Evolutionary conservation across 192 early-diverging fungal species (phyloP), one percentile per base, ranked within the genome.

Genomic region (Mortierella alpina): DNA sequence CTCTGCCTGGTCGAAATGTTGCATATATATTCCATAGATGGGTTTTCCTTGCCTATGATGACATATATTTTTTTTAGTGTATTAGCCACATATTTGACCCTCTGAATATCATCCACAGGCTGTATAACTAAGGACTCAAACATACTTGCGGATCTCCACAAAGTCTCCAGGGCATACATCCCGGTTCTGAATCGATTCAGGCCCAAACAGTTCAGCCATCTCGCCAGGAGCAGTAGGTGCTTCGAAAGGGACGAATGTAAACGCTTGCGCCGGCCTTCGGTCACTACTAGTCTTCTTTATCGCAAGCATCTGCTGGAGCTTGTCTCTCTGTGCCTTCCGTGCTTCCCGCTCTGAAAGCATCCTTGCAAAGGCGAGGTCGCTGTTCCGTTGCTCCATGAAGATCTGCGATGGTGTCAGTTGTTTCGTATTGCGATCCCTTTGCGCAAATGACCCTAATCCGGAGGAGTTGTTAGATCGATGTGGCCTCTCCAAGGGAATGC

Each of bases 71-170:
- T n/a, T 20, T n/a, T 6, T 52, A 6, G 22, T 59, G 8, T 20
- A 7, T 20, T 55, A 55, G n/a, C 4, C n/a, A n/a, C 50, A 12
- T 52, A 12, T 11, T 66, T 40, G 45, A 54, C 22, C 5, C 22
- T 18, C n/a, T 48, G 63, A 4, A 13, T 51, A 10, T 64, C 15
- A 50, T 1, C 1, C n/a, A 55, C 50, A 55, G 18, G 20, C 53
- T 50, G 17, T 46, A 18, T 1, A 53, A 45, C 41, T 18, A 44
- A 42, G 54, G 17, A 6, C 2, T 11, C 17, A 20, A 6, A 7
- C 51, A 22, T 67, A 79, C 75, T 49, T 70, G 49, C 75, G 68
- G 31, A 79, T 53, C 18, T 79, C 75, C 39, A 79, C 75, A 67
- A 79, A 79, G 59, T 79, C 75, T 20, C 75, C 75, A 1, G 75